Evolutionary conservation across 768 basidiomycete species (phyloP).

Genomic region (Hirschioporus abietinus): DNA sequence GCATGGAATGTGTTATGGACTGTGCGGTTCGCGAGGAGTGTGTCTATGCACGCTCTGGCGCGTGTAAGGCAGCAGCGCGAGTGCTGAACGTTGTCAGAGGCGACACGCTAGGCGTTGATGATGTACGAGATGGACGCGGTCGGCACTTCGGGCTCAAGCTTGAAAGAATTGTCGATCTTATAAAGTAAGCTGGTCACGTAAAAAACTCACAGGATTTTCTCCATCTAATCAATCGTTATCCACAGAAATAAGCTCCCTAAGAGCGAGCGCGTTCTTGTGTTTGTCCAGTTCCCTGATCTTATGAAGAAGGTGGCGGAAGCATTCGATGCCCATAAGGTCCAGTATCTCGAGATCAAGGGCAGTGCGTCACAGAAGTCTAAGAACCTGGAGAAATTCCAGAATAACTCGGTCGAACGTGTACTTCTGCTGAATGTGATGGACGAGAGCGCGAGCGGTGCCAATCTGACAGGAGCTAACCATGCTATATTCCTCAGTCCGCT

Average conservation of each 20-base stretch:
- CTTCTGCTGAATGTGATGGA: slow-evolving; percentile 90
- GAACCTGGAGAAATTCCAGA: slow-evolving; percentile 82
- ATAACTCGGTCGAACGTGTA: slow-evolving; percentile 68
- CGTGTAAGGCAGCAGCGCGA: slow-evolving; percentile 76
- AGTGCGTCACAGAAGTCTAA: slow-evolving; percentile 73
- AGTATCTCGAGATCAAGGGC: slow-evolving; percentile 78
- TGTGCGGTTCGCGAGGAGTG: slow-evolving; percentile 79
- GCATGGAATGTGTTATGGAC: slow-evolving; percentile 62
- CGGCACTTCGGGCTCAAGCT: slow-evolving; percentile 82
- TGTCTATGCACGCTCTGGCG: slow-evolving; percentile 61
- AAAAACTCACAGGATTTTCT: neutral
- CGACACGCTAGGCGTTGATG: slow-evolving; percentile 74
- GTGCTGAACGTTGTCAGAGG: slow-evolving; percentile 79
- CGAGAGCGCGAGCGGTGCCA: slow-evolving; percentile 91
- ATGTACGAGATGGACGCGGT: slow-evolving; percentile 64
- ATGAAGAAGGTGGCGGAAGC: slow-evolving; percentile 89
- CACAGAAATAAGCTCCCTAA: slow-evolving; percentile 60
- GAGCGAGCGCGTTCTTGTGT: slow-evolving; percentile 81
- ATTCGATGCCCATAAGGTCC: slow-evolving; percentile 62
- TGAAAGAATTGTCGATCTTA: slow-evolving; percentile 67
- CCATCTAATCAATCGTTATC: slow-evolving; percentile 6
- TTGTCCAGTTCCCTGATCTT: slow-evolving; percentile 94
- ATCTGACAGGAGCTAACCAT: slow-evolving; percentile 90
- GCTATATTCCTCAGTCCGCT: slow-evolving; percentile 93
- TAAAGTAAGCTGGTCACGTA: slow-evolving; percentile 47